Evolutionary conservation across 2,329 filamentous ascomycete species (phyloP).

Genomic region (Tothia fuscella): DNA sequence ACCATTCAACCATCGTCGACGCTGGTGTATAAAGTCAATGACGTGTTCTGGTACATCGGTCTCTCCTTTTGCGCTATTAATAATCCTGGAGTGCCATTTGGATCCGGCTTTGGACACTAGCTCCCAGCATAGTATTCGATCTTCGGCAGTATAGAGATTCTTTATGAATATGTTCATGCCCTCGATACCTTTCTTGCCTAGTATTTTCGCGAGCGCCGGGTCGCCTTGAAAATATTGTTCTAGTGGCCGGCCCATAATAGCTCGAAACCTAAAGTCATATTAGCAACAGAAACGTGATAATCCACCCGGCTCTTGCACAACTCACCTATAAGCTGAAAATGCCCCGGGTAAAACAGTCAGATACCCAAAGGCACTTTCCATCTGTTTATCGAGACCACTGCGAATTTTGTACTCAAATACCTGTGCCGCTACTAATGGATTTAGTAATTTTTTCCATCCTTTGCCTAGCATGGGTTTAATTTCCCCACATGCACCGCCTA

Average conservation of each 20-base stretch:
- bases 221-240: constrained; percentile 99
- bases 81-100: constrained; percentile 98
- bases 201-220: constrained; percentile 86
- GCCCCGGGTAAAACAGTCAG: constrained; percentile 96
- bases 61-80: constrained; percentile 97
- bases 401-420: constrained; percentile 99
- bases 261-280: constrained; percentile 93
- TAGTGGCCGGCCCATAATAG: constrained; percentile 92
- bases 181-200: constrained; percentile 98
- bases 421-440: constrained; percentile 88
- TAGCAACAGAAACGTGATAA: no score
- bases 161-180: constrained; percentile 99
- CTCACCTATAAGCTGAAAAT: constrained; percentile 95
- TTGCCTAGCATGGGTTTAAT: constrained; percentile 99
- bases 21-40: constrained; percentile 92
- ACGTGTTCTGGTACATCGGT: constrained; percentile 97
- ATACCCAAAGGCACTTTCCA: constrained; percentile 95
- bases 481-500: constrained; percentile 96
- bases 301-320: constrained; percentile 94
- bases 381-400: constrained; percentile 95
- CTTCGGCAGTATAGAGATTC: constrained; percentile 99
- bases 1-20: constrained; percentile 97
- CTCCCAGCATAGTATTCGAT: constrained; percentile 99
- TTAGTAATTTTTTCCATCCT: constrained; percentile 81
- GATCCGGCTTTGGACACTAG: constrained; percentile 95